Conservation (phyloP, 495 filamentous ascomycete species). For the Chaetomium cochliodes region DNA sequence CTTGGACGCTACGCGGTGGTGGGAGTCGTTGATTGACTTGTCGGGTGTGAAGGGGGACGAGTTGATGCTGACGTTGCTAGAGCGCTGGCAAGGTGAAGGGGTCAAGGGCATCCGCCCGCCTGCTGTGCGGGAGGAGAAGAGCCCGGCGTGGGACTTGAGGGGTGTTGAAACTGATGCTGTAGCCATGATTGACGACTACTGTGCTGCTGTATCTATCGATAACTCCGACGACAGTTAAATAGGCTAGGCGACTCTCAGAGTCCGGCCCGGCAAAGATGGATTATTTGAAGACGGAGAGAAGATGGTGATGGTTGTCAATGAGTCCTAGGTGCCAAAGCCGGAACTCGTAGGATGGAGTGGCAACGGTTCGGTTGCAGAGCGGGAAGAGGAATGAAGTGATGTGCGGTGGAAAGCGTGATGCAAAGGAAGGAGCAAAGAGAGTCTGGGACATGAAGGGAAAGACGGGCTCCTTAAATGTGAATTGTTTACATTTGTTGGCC, state of each 20-base stretch:
- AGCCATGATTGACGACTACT: slow-evolving; percentile 66
- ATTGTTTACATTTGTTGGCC: slow-evolving; percentile 17
- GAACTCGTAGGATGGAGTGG: neutral
- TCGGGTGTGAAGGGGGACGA: slow-evolving; percentile 80
- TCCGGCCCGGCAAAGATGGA: neutral
- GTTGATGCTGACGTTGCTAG: slow-evolving; percentile 51
- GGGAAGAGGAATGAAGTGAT: neutral
- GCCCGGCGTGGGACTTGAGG: slow-evolving; percentile 85
- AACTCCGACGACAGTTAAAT: slow-evolving; percentile 33
- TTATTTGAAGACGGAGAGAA: neutral
- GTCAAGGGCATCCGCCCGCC: slow-evolving; percentile 93
- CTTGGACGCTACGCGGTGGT: slow-evolving; percentile 53
- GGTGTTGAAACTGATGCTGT: slow-evolving; percentile 85
- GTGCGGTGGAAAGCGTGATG: neutral
- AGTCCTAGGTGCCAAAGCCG: neutral
- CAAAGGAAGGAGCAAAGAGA: neutral
- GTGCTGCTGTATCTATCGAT: slow-evolving; percentile 40
- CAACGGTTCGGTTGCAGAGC: neutral
- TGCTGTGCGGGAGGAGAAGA: slow-evolving; percentile 90
- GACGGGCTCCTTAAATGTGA: neutral
- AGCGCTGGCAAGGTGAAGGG: slow-evolving; percentile 71
- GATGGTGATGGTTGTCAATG: slow-evolving; percentile 3
- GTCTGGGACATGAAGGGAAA: neutral
- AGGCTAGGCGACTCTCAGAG: neutral
- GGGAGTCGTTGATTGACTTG: slow-evolving; percentile 53